phyloP scores from a whole-genome alignment of 768 basidiomycete genomes.

The Boletus bicolor region DNA sequence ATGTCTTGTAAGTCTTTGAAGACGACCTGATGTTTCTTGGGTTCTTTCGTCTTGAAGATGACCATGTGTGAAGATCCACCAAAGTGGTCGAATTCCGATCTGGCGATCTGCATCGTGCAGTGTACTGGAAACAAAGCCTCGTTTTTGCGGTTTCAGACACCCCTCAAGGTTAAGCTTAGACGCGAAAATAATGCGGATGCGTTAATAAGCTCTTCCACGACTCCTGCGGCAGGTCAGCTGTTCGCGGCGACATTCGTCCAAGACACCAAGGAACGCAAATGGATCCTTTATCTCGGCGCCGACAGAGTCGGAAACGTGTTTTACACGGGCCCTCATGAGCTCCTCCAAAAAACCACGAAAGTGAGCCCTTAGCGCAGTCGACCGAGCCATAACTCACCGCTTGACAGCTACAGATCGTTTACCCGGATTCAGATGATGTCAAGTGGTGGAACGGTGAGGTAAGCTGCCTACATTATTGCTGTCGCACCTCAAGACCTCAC shows the following conservation, averaged over 20 bases:
- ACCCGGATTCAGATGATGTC: background rate
- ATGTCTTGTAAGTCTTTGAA: background rate
- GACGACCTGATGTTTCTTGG: background rate
- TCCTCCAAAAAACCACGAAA: background rate
- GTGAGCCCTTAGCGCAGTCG: background rate
- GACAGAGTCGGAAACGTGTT: background rate
- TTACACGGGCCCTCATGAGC: background rate
- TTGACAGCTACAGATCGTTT: background rate
- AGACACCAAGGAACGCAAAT: background rate
- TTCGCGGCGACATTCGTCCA: background rate
- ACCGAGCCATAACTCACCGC: background rate
- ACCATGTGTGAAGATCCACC: constrained; percentile 51
- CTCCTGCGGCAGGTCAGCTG: background rate
- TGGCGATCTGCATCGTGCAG: background rate
- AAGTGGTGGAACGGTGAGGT: background rate
- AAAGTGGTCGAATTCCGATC: constrained; percentile 39
- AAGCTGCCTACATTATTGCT: background rate
- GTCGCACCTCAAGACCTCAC: background rate
- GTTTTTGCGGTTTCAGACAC: background rate
- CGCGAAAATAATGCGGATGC: background rate
- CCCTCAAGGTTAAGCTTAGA: background rate
- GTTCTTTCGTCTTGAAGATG: constrained; percentile 29
- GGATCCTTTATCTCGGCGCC: background rate
- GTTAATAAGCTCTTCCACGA: background rate
- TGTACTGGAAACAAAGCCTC: background rate